Base-by-base conservation (phyloP, 139 green algal genomes). In the Coelastrella sp. region DNA sequence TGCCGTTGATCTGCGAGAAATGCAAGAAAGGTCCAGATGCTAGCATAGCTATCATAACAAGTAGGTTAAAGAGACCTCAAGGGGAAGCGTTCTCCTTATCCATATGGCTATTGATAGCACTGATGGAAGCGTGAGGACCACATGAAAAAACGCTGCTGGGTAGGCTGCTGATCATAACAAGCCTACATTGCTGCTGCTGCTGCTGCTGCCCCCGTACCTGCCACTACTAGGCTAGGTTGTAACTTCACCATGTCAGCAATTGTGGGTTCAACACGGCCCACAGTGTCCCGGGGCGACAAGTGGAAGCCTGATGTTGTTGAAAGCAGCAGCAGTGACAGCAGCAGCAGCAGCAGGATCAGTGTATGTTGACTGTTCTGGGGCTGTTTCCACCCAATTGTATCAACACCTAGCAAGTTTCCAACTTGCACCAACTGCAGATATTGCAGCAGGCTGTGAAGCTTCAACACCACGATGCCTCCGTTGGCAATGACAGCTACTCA, bases 241-340 rank as follows among this genome's bases (percentile, higher is more conserved):
- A 88, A 62, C 23, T 41, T 68, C n/a, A 25, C 53, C 1, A 90
- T 60, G 64, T 89, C 73, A 27, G 13, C 27, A 0, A 73, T 50
- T 17, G 89, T 92, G 23, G 83, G 40, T 6, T 73, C 62, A 0
- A 89, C 79, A 43, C 89, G 86, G 9, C n/a, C 19, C 37, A 72
- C 73, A 21, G 59, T 81, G 72, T 63, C 76, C 25, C 66, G 21
- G 1, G 68, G 64, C 15, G 85, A 59, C 37, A 92, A 87, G 84
- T 92, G 86, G n/a, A 92, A 53, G 27, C 89, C 86, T 91, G 83
- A 37, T 35, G 21, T n/a, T 35, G 32, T 32, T 9, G 23, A 2
- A 68, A 19, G 13, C 2, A 48, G 50, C 62, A 69, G 62, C 57
- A 66, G 57, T 30, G 23, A 30, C 62, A 69, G 62, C 62, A 69